Base-by-base conservation (phyloP, 2,329 filamentous ascomycete genomes). In the Dactylonectria estremocensis region DNA sequence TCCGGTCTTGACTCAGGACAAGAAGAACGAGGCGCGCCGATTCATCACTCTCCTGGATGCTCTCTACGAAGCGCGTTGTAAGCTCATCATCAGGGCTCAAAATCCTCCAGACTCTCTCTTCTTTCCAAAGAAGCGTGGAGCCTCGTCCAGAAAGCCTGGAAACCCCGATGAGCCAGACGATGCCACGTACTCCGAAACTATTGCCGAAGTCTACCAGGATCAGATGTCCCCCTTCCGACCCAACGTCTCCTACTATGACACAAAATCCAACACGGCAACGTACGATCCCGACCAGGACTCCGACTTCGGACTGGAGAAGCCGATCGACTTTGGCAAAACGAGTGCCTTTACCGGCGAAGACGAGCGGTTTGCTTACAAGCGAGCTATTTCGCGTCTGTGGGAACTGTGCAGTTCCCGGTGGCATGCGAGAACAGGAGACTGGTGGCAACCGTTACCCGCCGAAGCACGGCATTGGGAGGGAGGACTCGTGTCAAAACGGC, bases 21-120 rank as follows among this genome's bases (percentile, higher is more conserved):
- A 91, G 78, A 95, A 95, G 80, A 95, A 95, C 77, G 93, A 95
- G 81, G 93, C 93, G 1, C 86, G 93, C 5, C 87, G 93, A 11
- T 90, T 96, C 77, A 95, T 95, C 76, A 95, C 92, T 0, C 85
- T 96, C 1, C 86, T 95, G 1, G 93, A 96, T 76, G 93, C 93
- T 0, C 84, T 94, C 1, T 95, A 95, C 79, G 93, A 95, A 82
- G 91, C 92, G n/a, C 88, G 91, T 8, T 95, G 93, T 79, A 93
- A 93, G 72, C 86, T 95, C 10, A 80, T 94, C 49, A 85, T 95
- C 59, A 86, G 89, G 20, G 93, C 93, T 2, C 86, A 86, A 46
- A 89, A 87, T 2, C 89, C 88, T 0, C 93, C 93, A 0, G 93
- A 95, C 71, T 86, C 90, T 31, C 84, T 95, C 6, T 95, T 95